These are phyloP conservation scores for Macrolepiota fuliginosa DNA, from an alignment of 768 basidiomycete genomes.

Conservation along the genomic window DNA sequence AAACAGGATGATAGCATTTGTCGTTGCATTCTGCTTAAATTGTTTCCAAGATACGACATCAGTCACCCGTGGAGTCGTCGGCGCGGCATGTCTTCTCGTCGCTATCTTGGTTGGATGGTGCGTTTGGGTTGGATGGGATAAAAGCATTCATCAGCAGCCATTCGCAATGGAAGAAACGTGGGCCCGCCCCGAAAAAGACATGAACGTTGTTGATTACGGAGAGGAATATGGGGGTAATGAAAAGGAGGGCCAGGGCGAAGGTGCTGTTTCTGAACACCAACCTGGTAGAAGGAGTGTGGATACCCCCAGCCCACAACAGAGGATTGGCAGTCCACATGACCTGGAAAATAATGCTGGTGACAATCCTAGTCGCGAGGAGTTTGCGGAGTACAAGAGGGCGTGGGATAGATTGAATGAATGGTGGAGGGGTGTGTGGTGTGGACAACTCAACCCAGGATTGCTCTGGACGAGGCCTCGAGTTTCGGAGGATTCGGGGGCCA, in stretches of 20 bases:
- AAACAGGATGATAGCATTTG: conserved; percentile 32
- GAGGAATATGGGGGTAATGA: not conserved
- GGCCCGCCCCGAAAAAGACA: not conserved
- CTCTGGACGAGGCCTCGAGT: not conserved
- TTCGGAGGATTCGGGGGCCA: not conserved
- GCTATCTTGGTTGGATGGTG: conserved; percentile 27
- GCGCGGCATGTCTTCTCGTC: too few species aligned
- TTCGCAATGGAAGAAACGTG: not conserved
- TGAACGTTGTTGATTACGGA: not conserved
- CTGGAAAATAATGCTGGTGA: not conserved
- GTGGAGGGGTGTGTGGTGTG: not conserved
- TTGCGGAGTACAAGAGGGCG: not conserved
- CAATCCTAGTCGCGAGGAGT: not conserved
- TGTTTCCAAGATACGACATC: conserved; percentile 26
- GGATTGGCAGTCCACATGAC: not conserved
- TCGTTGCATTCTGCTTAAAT: conserved; percentile 25
- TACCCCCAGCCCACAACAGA: not conserved
- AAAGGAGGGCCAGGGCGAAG: not conserved
- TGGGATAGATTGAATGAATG: not conserved
- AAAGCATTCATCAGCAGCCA: conserved; percentile 4
- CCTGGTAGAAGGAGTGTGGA: too few species aligned
- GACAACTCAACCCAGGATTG: not conserved
- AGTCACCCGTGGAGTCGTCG: conserved; percentile 24
- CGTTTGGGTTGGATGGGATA: conserved; percentile 21
- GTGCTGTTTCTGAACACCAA: not conserved